Evolutionary conservation across 2,329 filamentous ascomycete species (phyloP), one percentile per base, ranked within the genome.

Genomic region (Epicoccum sorghinum): DNA sequence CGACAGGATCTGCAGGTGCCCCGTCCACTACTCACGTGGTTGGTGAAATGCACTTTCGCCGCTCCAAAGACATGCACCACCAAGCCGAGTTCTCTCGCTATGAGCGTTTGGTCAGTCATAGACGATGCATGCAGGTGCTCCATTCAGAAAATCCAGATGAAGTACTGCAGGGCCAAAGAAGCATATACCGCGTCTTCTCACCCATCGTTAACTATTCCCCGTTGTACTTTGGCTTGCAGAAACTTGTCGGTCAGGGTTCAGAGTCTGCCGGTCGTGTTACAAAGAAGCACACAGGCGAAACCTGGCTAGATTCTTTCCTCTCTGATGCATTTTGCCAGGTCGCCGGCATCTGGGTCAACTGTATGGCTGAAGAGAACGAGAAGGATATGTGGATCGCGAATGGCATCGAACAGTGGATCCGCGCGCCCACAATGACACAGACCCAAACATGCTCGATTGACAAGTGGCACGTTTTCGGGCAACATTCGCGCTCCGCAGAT

Each of bases 161-260:
- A 8, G 63, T 63, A 10, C 46, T 78, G 22, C 67, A 71, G 35
- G 71, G 70, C 2, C 68, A 49, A 13, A 25, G 67, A 7, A 73
- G 70, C 54, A 70, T 80, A 9, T 81, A 80, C 61, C 59, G 62
- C 12, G 63, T 67, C 2, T 76, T 79, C 53, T 50, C 57, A 0
- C 61, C 70, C 0, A 62, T 78, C 12, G 72, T 79, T 13, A 65
- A 75, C 43, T 78, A 75, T 54, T 58, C 55, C 1, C 52, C 62
- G 4, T 9, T 58, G 3, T 79, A 73, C 56, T 68, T 57, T 0
- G 72, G 74, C 0, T 51, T 79, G 23, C 40, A 36, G 39, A 55
- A 55, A 9, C 37, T 66, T 2, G 63, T 63, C 3, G 56, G 55
- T 7, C 22, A 30, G 4, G 52, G 22, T 4, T 32, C 13, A 9